Base-by-base conservation (phyloP, 495 filamentous ascomycete species). In the Tuber magnatum region DNA sequence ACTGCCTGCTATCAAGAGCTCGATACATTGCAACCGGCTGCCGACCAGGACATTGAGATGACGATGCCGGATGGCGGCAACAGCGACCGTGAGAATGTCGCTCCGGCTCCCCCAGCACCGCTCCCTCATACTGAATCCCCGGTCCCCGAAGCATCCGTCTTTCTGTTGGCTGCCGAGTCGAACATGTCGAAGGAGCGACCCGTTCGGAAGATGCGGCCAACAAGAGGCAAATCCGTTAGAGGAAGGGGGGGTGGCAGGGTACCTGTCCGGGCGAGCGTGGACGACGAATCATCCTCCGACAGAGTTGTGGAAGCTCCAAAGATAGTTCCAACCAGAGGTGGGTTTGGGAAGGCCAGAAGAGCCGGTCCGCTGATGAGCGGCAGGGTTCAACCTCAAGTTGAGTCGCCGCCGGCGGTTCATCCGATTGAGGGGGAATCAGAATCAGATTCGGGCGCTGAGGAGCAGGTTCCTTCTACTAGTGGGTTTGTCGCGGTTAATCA, bases 131-230 rank as follows among this genome's bases (percentile, higher is more conserved):
- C 74, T 42, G 71, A 72, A 71, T 70, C 56, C 28, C 39, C 71
- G 32, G 69, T 24, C 39, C 18, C 42, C 16, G 76, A 68, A 51
- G 38, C 70, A 18, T 69, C 28, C 12, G 56, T 7, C 2, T 35
- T 65, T 35, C 14, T 65, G 1, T 35, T 28, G 70, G 41, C 42
- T 12, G 46, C 16, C 5, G 35, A 40, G n/a, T 46, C 10, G 70
- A 75, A 40, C 38, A 44, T 16, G 20, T 75, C 16, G 18, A 75
- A 51, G 12, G 35, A 70, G 40, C 76, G 76, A 3, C 72, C 56
- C 39, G 43, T 78, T 28, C 71, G 61, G 41, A 79, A 75, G 51
- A 79, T 79, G 77, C 46, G 71, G 8, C 77, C 77, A 10, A 72
- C 76, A 18, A 70, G 77, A 20, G 76, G 75, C 12, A 48, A 38